Evolutionary conservation across 176 grass and related monocot species (phyloP), one percentile per base, ranked within the genome.

Genomic region (Juncus inflexus): DNA sequence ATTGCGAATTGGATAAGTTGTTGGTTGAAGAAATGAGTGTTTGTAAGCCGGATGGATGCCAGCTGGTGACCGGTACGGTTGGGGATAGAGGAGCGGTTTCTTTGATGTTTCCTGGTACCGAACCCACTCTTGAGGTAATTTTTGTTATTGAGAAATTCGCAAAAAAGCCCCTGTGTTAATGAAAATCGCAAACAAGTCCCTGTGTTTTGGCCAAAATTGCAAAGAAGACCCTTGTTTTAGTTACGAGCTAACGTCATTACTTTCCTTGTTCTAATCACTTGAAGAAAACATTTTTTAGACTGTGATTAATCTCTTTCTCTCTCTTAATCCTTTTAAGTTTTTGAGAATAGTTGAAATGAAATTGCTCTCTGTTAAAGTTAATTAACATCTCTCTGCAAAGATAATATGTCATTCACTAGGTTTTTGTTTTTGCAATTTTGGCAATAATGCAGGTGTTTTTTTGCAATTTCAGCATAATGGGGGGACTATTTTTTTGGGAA

Each of bases 21-120:
- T 67, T 96, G 61, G 76, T 87, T 58, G 83, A 96, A 62, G 91
- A 87, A 74, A 90, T 96, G 91, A 83, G 83, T 82, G 81, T 96
- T 83, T 87, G 84, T 75, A 96, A 96, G 74, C 91, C 87, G 78
- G 87, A 96, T 73, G 87, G 78, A 49, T 96, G 78, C 50, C 68
- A 87, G 77, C 82, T 96, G 82, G 81, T 81, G 67, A 73, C 81
- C 62, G 91, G 91, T 70, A 71, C 84, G 56, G 56, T 85, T 72
- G 91, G 91, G 56, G 87, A 96, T 78, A 87, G 84, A 87, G 84
- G 91, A 5, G 83, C 84, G 15, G 73, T 96, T 64, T 87, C 83
- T 62, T 76, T 96, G 73, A 96, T 85, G 87, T 90, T 90, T 75
- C 91, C 86, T 76, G 87, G 87, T 66, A 79, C 84, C 82, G 74